Evolutionary conservation across 495 filamentous ascomycete species (phyloP).

Genomic region (Neurospora sp.): DNA sequence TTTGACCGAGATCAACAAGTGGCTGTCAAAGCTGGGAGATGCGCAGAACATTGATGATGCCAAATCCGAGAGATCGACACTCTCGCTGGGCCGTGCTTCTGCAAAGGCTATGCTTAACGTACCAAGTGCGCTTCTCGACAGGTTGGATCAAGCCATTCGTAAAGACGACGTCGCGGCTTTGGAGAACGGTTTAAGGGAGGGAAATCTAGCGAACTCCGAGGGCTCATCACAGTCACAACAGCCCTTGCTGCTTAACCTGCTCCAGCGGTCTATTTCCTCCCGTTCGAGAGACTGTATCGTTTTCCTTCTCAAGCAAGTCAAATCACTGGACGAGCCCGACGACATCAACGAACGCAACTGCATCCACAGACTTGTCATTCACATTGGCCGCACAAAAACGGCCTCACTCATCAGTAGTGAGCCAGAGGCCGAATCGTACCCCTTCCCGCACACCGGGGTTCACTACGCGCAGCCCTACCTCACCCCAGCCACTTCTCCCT

Average conservation of each 20-base stretch:
- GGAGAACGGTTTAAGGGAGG: conserved; percentile 45
- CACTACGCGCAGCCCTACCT: conserved; percentile 53
- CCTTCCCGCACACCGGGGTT: conserved; percentile 35
- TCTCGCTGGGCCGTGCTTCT: conserved; percentile 59
- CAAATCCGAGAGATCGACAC: conserved; percentile 58
- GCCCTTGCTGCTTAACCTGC: conserved; percentile 60
- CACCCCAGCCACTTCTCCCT: conserved; percentile 62
- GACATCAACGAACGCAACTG: conserved; percentile 93
- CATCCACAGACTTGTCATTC: conserved; percentile 82
- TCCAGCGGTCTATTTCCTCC: conserved; percentile 74
- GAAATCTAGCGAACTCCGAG: conserved; percentile 43
- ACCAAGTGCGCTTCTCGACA: conserved; percentile 53
- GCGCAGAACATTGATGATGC: conserved; percentile 60
- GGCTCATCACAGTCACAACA: conserved; percentile 34
- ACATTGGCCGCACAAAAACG: conserved; percentile 71
- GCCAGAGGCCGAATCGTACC: conserved; percentile 37
- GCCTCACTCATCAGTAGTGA: conserved; percentile 37
- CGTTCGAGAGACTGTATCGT: conserved; percentile 57
- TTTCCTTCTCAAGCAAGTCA: conserved; percentile 55
- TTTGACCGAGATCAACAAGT: conserved; percentile 75
- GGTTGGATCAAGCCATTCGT: conserved; percentile 67
- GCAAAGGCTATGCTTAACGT: conserved; percentile 63
- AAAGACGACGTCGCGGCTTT: conserved; percentile 59
- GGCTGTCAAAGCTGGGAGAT: conserved; percentile 75
- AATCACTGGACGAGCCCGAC: conserved; percentile 69